Conservation (phyloP, 495 filamentous ascomycete species). For the Acidiella bohemica region DNA sequence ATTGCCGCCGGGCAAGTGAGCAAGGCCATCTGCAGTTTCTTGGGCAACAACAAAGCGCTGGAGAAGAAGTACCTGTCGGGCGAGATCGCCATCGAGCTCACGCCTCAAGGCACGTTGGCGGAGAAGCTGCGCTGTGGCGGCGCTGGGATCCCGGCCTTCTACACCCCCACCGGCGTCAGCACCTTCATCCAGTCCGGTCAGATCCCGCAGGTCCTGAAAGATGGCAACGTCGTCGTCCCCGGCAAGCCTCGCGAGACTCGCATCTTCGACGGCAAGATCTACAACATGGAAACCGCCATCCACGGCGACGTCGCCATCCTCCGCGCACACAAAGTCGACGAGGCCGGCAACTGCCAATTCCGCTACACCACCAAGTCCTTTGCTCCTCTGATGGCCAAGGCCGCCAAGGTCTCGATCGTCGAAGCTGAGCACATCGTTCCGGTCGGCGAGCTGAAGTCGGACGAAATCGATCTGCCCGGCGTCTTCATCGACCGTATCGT, state of each 20-base stretch:
- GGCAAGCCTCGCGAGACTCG: constrained; percentile 43
- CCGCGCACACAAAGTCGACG: constrained; percentile 50
- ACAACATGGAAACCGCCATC: constrained; percentile 51
- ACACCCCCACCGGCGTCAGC: constrained; percentile 48
- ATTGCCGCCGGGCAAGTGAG: constrained; percentile 42
- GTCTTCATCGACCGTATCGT: constrained; percentile 54
- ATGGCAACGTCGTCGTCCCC: constrained; percentile 38
- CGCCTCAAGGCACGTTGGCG: constrained; percentile 51
- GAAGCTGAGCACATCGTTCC: constrained; percentile 57
- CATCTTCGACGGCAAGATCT: constrained; percentile 44
- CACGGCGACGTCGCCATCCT: constrained; percentile 50
- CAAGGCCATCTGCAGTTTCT: constrained; percentile 46
- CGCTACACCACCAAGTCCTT: constrained; percentile 51
- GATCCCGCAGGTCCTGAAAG: constrained; percentile 42
- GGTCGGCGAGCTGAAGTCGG: constrained; percentile 43
- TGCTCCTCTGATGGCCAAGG: constrained; percentile 47
- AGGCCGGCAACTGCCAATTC: constrained; percentile 51
- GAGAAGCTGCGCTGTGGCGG: constrained; percentile 50
- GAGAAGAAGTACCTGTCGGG: constrained; percentile 50
- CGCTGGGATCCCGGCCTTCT: constrained; percentile 56
- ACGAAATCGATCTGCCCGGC: constrained; percentile 46
- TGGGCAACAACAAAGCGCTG: constrained; percentile 51
- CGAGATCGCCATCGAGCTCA: constrained; percentile 49
- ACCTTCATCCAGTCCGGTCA: constrained; percentile 49
- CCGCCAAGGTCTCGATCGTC: constrained; percentile 48